Evolutionary conservation across 495 filamentous ascomycete species (phyloP).

Genomic region (Trypethelium eluteriae): DNA sequence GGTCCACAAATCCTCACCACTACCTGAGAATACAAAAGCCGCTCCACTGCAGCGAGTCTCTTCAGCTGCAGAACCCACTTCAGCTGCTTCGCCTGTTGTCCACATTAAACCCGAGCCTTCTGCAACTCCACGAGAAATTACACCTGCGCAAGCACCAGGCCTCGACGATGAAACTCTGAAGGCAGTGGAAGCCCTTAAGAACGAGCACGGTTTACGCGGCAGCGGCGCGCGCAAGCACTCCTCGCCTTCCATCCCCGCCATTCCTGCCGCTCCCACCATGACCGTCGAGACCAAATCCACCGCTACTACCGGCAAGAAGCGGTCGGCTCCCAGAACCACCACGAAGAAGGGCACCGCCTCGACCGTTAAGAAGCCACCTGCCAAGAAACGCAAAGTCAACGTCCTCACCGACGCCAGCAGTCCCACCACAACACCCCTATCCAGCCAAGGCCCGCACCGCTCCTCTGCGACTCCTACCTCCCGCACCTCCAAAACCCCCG

Average conservation of each 20-base stretch:
- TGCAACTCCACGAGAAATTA: constrained; percentile 29
- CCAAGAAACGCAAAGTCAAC: constrained; percentile 55
- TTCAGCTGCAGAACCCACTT: background rate
- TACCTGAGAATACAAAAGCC: constrained; percentile 14
- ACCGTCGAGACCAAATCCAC: constrained; percentile 15
- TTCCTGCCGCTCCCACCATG: constrained; percentile 25
- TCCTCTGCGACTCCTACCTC: constrained; percentile 39
- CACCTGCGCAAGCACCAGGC: constrained; percentile 25
- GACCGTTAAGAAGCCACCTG: constrained; percentile 42
- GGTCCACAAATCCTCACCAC: constrained; percentile 18
- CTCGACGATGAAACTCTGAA: constrained; percentile 28
- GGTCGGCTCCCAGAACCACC: constrained; percentile 30
- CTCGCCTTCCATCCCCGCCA: constrained; percentile 25
- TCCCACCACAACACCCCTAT: constrained; percentile 22
- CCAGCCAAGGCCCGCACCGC: background rate
- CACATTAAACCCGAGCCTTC: constrained; percentile 33
- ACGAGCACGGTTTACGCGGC: constrained; percentile 30
- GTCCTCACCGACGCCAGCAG: constrained; percentile 41
- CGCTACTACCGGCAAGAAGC: constrained; percentile 26
- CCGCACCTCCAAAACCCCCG: constrained; percentile 44
- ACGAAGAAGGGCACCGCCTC: constrained; percentile 50
- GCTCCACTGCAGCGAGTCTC: constrained; percentile 1
- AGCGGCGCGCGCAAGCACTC: constrained; percentile 19
- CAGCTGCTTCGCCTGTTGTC: constrained; percentile 20
- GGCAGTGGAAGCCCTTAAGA: constrained; percentile 30